These are phyloP conservation scores for Aspergillaceae sp. DNA, from an alignment of 2,329 filamentous ascomycete species.

Conservation along the genomic window DNA sequence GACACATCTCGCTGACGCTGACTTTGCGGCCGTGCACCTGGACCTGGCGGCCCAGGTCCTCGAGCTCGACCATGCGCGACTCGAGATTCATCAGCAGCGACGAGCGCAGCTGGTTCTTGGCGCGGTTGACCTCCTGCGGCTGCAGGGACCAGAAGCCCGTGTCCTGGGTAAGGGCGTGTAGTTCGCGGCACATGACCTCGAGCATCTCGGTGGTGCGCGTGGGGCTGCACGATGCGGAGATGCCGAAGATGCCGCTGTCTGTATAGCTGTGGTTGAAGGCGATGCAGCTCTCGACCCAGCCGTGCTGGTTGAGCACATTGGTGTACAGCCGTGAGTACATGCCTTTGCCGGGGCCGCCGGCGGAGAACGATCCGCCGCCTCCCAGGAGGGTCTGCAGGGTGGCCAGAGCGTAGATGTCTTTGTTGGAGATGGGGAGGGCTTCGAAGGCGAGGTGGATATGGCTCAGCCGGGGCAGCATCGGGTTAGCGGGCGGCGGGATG, in stretches of 20 bases:
- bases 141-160: slow-evolving; percentile 65
- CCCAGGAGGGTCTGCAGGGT: slow-evolving; percentile 93
- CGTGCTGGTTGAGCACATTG: slow-evolving; percentile 93
- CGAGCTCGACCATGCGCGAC: slow-evolving; percentile 91
- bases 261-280: slow-evolving; percentile 98
- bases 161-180: slow-evolving; percentile 68
- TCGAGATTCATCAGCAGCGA: slow-evolving; percentile 95
- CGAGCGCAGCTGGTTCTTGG: slow-evolving; percentile 92
- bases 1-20: slow-evolving; percentile 87
- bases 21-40: slow-evolving; percentile 94
- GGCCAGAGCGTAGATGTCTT: slow-evolving; percentile 92
- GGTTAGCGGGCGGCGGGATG: slow-evolving; percentile 68
- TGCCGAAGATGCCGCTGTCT: slow-evolving; percentile 90
- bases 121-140: slow-evolving; percentile 71
- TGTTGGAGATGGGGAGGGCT: slow-evolving; percentile 77
- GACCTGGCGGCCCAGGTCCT: slow-evolving; percentile 88
- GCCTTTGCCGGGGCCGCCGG: slow-evolving; percentile 92
- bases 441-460: slow-evolving; percentile 96
- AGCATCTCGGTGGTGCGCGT: slow-evolving; percentile 73
- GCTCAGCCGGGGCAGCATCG: slow-evolving; percentile 69
- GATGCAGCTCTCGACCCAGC: slow-evolving; percentile 92
- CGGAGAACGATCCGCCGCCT: slow-evolving; percentile 91
- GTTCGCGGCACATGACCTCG: slow-evolving; percentile 88
- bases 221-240: slow-evolving; percentile 76
- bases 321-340: slow-evolving; percentile 99